Base-by-base conservation (phyloP, 495 filamentous ascomycete genomes). In the Aspergillus carlsbadensis region DNA sequence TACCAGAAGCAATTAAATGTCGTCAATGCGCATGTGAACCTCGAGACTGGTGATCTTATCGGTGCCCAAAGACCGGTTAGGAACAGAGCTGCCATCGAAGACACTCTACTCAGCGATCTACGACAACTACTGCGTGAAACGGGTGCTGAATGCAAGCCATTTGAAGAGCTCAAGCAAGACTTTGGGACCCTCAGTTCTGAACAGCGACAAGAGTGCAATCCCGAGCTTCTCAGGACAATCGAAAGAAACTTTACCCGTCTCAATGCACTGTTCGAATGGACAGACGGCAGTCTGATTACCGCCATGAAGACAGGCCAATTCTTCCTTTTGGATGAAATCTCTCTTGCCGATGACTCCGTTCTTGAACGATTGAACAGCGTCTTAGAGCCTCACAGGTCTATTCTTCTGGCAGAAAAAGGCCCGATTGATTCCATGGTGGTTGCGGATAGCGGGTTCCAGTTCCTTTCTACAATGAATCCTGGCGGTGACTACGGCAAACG, bases 391-490 rank as follows among this genome's bases (percentile, higher is more conserved):
- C 81, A 87, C 42, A 81, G 95, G 37, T 90, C 87, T 0, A 84
- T 99, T 26, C 78, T 96, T 11, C 82, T 99, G 17, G 95, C 95
- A 2, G 95, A 99, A 69, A 98, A 97, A 69, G 95, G 94, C 0
- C 81, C 88, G 1, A 78, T 86, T 31, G 85, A 94, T 63, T 88
- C 91, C 6, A 84, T 89, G 60, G 77, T 99, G 36, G 78, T 81
- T 35, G 95, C 88, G 18, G 70, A 80, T n/a, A 78, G 86, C 24
- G 91, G 89, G 1, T 99, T 97, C 71, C 93, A 98, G 66, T 96
- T 98, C 65, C 77, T 98, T 43, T 93, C 95, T 14, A 99, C 95
- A 2, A 99, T 99, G 95, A 99, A 99, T 60, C 95, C 95, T 8
- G 95, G 94, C 35, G 95, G 95, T 52, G 95, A 99, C 64, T 98